A percentile compares a stretch with the other conserved stretches of the same genome.
Conservation (phyloP, 441 rosid species). For the Eutrema salsugineum region DNA sequence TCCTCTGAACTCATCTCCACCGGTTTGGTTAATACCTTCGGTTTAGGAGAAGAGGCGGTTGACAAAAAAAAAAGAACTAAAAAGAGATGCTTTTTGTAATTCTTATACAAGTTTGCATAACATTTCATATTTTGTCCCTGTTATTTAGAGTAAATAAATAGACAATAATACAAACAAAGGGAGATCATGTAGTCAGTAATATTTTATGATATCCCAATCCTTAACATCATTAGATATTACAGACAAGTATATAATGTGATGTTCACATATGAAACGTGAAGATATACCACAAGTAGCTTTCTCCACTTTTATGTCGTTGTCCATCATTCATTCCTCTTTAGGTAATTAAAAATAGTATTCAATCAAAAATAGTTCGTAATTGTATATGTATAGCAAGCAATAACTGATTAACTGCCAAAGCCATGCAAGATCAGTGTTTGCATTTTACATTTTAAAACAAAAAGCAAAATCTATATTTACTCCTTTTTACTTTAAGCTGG, state of each 20-base stretch:
- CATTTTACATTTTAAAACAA: constrained; percentile 11
- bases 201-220: not conserved
- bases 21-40: no score
- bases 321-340: not conserved
- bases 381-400: not conserved
- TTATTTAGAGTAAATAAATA: no score
- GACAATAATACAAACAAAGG: no score
- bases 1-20: no score
- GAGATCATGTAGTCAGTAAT: no score
- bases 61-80: no score
- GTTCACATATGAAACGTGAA: not conserved
- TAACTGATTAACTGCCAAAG: not conserved
- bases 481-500: not conserved
- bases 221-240: not conserved
- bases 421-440: not conserved
- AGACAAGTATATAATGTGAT: no score
- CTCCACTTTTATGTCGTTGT: constrained; percentile 3
- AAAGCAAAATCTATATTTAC: not conserved
- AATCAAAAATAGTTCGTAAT: no score
- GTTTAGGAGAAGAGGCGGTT: no score
- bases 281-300: not conserved
- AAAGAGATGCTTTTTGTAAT: no score
- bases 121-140: no score
- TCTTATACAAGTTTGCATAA: no score
- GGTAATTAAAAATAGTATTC: not conserved